Base-by-base conservation (phyloP, 805 yeast species). In the Saccharomycopsis fodiens region DNA sequence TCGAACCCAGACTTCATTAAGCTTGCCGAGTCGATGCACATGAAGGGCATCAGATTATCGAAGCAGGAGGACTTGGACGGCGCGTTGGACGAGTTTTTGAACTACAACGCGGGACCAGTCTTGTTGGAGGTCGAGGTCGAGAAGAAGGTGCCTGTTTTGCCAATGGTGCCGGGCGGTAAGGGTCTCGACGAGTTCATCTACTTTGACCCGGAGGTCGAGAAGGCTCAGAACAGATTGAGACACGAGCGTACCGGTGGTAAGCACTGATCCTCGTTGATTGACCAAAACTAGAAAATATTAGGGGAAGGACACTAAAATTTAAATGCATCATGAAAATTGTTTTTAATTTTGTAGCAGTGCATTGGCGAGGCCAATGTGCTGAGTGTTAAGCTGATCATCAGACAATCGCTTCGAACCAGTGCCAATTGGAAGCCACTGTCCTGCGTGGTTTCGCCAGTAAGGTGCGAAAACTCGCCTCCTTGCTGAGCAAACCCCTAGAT, bases 111-210 rank as follows among this genome's bases (percentile, higher is more conserved):
- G 37, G 94, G 95, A 16, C 97, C 98, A 20, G 84, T 89, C 39
- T 74, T 93, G 60, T 67, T 91, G 59, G 98, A 93, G 72, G 97
- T 88, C 37, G 58, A 80, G 42, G 93, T 88, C 27, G 97, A 89
- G 69, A 78, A 79, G 74, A 72, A 75, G 60, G 52, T 49, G 3
- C 51, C 51, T 15, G 97, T 93, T 51, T 75, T 93, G 63, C 98
- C 98, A 46, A 88, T 93, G 95, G 97, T 93, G 45, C 95, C 98
- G 44, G 95, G 80, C 50, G 98, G 97, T 57, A 86, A 85, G 65
- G 96, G 85, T 53, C 74, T 93, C 59, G 91, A 93, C 60, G 97
- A 93, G 66, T 89, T 91, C 63, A 84, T 93, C 55, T 73, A 74
- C 39, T 93, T 82, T 66, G 96, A 91, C 62, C 80, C 87, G 38